Percentiles rank a stretch among this genome's conserved stretches.
Conservation (phyloP, 2,329 filamentous ascomycete genomes). For the Colletotrichum scovillei region DNA sequence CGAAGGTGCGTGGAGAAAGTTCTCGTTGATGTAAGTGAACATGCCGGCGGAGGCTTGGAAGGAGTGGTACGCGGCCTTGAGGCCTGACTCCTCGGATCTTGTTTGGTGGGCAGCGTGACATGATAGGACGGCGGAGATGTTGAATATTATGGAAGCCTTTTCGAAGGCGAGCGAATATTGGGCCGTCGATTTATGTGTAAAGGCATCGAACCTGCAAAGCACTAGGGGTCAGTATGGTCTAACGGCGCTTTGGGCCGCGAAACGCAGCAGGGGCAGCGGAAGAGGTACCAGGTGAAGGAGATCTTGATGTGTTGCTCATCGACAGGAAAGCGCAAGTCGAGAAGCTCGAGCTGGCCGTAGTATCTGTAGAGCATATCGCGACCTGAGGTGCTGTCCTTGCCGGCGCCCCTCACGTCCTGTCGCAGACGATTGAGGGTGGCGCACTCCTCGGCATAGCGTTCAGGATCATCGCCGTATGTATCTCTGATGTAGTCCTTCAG, state of each 20-base stretch:
- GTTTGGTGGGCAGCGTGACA: constrained; percentile 96
- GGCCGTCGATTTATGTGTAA: constrained; percentile 96
- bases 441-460: constrained; percentile 96
- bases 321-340: constrained; percentile 95
- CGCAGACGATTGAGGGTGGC: constrained; percentile 91
- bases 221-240: constrained; percentile 15
- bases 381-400: constrained; percentile 94
- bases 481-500: constrained; percentile 93
- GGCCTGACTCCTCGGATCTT: constrained; percentile 87
- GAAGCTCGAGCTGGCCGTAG: constrained; percentile 94
- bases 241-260: background rate
- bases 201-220: constrained; percentile 89
- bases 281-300: constrained; percentile 89
- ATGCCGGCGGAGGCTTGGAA: constrained; percentile 98
- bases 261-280: constrained; percentile 17
- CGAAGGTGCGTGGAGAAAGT: constrained; percentile 96
- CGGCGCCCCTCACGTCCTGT: constrained; percentile 98
- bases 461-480: constrained; percentile 96
- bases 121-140: constrained; percentile 96
- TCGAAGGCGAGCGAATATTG: constrained; percentile 98
- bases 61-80: constrained; percentile 97
- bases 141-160: constrained; percentile 99
- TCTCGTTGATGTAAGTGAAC: constrained; percentile 99
- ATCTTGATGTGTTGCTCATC: constrained; percentile 99
- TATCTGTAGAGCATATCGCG: constrained; percentile 95